Evolutionary conservation across 2,329 filamentous ascomycete species (phyloP).

Genomic region (Neopestalotiopsis clavispora): DNA sequence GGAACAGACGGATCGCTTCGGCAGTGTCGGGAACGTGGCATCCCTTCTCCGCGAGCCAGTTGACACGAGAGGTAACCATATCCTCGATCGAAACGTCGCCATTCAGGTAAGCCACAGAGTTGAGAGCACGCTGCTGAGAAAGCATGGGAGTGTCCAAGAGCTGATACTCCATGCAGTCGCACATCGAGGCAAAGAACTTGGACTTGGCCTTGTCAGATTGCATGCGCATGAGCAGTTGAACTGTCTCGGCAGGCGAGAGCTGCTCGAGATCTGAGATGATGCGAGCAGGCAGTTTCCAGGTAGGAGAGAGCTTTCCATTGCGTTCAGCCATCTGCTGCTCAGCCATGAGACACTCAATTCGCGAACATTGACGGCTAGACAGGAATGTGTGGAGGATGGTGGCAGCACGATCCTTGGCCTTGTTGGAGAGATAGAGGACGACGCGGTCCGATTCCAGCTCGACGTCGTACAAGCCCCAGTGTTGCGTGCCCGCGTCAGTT

Average conservation of each 20-base stretch:
- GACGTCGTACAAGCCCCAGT: conserved; percentile 13
- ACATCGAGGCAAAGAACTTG: neutral
- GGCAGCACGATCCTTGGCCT: conserved; percentile 8
- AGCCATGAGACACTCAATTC: conserved; percentile 9
- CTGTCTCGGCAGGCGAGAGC: conserved; percentile 4
- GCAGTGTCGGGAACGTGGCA: neutral
- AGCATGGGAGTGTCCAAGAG: neutral
- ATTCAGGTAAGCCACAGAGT: neutral
- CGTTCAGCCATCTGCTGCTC: conserved; percentile 5
- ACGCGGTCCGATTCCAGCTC: neutral
- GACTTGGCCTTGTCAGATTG: conserved; percentile 4
- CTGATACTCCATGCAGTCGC: conserved; percentile 1
- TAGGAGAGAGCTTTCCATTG: neutral
- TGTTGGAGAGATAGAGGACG: conserved; percentile 9
- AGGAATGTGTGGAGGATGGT: conserved; percentile 11
- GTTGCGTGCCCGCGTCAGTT: neutral
- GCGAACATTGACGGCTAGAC: conserved; percentile 3
- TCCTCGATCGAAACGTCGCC: neutral
- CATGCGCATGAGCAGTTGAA: neutral
- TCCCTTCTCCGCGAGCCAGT: conserved; percentile 6
- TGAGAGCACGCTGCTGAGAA: conserved; percentile 7
- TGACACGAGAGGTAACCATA: conserved; percentile 4
- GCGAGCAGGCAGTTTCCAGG: conserved; percentile 1
- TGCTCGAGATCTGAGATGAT: neutral
- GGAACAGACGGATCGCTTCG: conserved; percentile 9